These are phyloP conservation scores for Vicia sativa DNA, from an alignment of 306 rosid species.

Conservation along the genomic window DNA sequence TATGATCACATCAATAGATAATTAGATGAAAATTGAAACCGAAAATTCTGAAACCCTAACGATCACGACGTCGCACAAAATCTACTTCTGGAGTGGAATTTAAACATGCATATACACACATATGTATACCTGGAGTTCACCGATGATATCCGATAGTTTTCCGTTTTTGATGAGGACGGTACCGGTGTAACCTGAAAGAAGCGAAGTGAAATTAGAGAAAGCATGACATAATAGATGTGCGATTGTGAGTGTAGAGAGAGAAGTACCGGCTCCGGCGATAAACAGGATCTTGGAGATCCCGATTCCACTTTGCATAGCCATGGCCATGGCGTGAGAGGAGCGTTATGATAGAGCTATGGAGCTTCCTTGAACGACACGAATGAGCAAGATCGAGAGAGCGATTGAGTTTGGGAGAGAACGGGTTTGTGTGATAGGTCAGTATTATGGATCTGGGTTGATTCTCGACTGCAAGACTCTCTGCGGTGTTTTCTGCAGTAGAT, in stretches of 20 bases:
- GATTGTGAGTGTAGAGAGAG: neutral
- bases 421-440: too few relatives aligned
- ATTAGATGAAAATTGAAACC: neutral
- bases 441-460: too few relatives aligned
- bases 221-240: neutral
- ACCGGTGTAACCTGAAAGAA: slow-evolving; percentile 70
- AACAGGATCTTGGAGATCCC: slow-evolving; percentile 65
- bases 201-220: slow-evolving; percentile 32
- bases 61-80: slow-evolving; percentile 10
- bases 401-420: too few relatives aligned
- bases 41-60: slow-evolving; percentile 22
- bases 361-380: too few relatives aligned
- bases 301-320: slow-evolving; percentile 79
- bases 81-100: slow-evolving; percentile 19
- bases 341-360: too few relatives aligned
- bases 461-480: too few relatives aligned
- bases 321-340: slow-evolving; percentile 44
- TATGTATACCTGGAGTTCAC: slow-evolving; percentile 72
- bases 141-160: slow-evolving; percentile 70
- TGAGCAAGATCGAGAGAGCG: too few relatives aligned
- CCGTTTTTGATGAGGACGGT: slow-evolving; percentile 70
- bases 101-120: neutral
- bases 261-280: slow-evolving; percentile 68
- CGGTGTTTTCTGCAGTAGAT: too few relatives aligned
- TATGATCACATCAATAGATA: slow-evolving; percentile 18